Percentiles rank a stretch among this genome's conserved stretches.
phyloP scores from a whole-genome alignment of 2,329 filamentous ascomycete genomes.

The Podosphaera fusca region DNA sequence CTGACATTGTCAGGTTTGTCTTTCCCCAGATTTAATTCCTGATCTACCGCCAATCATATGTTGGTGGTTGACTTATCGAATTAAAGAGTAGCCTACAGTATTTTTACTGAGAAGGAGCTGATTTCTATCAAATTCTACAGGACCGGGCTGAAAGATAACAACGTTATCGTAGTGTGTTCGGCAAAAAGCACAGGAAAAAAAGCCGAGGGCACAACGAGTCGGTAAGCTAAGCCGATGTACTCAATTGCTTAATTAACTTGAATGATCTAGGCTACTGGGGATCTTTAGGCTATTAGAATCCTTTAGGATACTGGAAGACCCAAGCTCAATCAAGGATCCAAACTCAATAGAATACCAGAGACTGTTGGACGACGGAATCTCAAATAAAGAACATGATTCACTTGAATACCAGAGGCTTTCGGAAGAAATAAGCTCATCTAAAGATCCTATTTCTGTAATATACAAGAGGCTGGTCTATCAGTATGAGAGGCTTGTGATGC shows the following conservation, averaged over 20 bases:
- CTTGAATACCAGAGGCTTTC: constrained; percentile 19
- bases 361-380: no score
- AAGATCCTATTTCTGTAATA: constrained; percentile 28
- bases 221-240: constrained; percentile 30
- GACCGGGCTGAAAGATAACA: constrained; percentile 38
- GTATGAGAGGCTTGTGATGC: constrained; percentile 53
- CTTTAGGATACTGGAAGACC: background rate
- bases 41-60: background rate
- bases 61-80: background rate
- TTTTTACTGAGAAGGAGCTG: background rate
- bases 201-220: constrained; percentile 80
- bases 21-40: background rate
- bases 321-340: no score
- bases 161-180: constrained; percentile 84
- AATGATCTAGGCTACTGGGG: constrained; percentile 23
- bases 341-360: no score
- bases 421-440: constrained; percentile 19
- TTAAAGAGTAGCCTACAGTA: background rate
- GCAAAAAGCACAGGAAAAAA: constrained; percentile 89
- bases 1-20: constrained; percentile 42
- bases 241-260: background rate
- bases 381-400: no score
- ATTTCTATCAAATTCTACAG: constrained; percentile 17
- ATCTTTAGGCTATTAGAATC: constrained; percentile 29
- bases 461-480: constrained; percentile 29